Percentiles rank a stretch among this genome's conserved stretches.
phyloP scores from a whole-genome alignment of 345 rosid species.

The Aurinia saxatilis region DNA sequence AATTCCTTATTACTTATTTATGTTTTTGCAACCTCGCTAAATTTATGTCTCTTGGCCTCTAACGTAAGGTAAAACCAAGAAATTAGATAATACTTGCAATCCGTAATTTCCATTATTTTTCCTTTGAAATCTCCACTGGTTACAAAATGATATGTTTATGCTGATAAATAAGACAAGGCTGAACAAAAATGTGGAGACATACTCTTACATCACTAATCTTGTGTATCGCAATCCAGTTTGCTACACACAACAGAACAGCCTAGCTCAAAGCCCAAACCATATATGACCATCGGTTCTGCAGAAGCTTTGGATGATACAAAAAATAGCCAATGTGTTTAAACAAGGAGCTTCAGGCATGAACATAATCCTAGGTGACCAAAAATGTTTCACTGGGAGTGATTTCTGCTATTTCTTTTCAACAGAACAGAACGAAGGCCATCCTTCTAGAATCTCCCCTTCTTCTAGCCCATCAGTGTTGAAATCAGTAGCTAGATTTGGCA shows the following conservation, averaged over 20 bases:
- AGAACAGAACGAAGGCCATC: neutral
- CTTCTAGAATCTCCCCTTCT: constrained; percentile 79
- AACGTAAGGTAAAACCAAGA: no score
- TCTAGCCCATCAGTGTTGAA: constrained; percentile 47
- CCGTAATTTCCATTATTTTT: no score
- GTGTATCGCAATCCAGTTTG: neutral
- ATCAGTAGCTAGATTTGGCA: constrained; percentile 14
- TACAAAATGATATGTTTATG: neutral
- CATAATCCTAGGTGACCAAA: neutral
- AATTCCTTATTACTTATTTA: no score
- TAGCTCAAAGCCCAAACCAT: neutral
- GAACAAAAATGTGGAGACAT: neutral
- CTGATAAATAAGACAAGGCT: neutral
- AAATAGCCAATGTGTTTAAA: neutral
- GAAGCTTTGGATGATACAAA: neutral
- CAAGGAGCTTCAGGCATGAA: neutral
- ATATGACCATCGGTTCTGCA: neutral
- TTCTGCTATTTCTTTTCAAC: neutral
- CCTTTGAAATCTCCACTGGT: no score
- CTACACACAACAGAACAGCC: neutral
- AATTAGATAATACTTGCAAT: no score
- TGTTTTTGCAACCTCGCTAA: no score
- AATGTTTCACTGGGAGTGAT: neutral
- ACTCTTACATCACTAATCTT: neutral
- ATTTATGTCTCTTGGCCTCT: no score